Percentiles rank a stretch among this genome's conserved stretches.
phyloP scores from a whole-genome alignment of 768 basidiomycete species.

The Termitomyces sp. region DNA sequence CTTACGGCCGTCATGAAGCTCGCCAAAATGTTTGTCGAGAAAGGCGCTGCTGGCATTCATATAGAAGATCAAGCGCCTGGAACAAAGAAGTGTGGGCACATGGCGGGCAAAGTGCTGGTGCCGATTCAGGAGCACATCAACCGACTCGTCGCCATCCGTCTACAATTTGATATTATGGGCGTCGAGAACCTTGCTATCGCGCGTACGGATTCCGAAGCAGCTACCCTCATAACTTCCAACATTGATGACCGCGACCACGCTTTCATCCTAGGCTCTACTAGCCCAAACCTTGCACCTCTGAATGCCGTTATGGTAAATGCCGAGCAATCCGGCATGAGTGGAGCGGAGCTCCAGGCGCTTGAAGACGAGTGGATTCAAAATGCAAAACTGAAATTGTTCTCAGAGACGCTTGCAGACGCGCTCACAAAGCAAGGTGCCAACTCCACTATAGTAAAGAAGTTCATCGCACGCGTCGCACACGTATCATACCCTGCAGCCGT shows the following conservation, averaged over 20 bases:
- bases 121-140: constrained; percentile 98
- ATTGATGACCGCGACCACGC: constrained; percentile 97
- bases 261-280: constrained; percentile 93
- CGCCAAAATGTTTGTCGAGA: constrained; percentile 97
- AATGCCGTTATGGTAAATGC: constrained; percentile 81
- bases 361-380: constrained; percentile 82
- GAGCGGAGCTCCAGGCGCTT: constrained; percentile 75
- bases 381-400: constrained; percentile 81
- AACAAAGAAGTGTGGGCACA: constrained; percentile 94
- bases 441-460: constrained; percentile 48
- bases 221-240: constrained; percentile 94
- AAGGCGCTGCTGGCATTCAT: constrained; percentile 96
- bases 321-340: constrained; percentile 73
- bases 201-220: constrained; percentile 96
- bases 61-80: constrained; percentile 97
- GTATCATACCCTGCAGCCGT: constrained; percentile 68
- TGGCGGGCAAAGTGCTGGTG: constrained; percentile 95
- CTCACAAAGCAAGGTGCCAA: constrained; percentile 53
- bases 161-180: constrained; percentile 98
- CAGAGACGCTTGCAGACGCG: constrained; percentile 64
- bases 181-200: constrained; percentile 92
- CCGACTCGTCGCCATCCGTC: constrained; percentile 92
- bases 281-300: constrained; percentile 61
- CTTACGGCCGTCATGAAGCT: constrained; percentile 99
- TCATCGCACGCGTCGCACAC: constrained; percentile 57